phyloP scores from a whole-genome alignment of 1,284 basidiomycete species.

The Papiliotrema laurentii region DNA sequence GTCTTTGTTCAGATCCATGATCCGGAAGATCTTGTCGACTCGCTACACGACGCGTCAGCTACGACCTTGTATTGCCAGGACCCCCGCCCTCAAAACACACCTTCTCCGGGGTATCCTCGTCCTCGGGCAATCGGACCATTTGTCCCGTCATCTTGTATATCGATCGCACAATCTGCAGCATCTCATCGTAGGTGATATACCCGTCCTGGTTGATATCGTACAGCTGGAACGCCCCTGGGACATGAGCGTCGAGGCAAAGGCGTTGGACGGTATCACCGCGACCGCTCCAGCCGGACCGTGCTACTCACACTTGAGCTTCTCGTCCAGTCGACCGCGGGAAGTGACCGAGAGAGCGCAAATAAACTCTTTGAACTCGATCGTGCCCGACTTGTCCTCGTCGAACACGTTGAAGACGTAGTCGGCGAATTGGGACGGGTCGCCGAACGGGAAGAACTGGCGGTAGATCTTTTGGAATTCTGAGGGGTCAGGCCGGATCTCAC shows the following conservation, averaged over 20 bases:
- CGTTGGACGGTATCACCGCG: too few relatives aligned
- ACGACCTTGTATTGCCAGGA: not conserved
- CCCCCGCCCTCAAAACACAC: conserved; percentile 47
- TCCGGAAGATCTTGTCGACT: conserved; percentile 92
- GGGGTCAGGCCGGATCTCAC: conserved; percentile 2
- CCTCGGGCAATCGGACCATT: conserved; percentile 95
- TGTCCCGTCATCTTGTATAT: conserved; percentile 99
- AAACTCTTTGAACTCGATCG: conserved; percentile 98
- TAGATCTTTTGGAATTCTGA: conserved; percentile 94
- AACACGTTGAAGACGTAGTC: conserved; percentile 99
- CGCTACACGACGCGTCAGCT: conserved; percentile 55
- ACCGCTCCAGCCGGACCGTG: too few relatives aligned
- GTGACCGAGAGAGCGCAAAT: conserved; percentile 96
- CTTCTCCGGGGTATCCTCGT: conserved; percentile 99
- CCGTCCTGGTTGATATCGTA: conserved; percentile 99
- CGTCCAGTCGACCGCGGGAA: conserved; percentile 86
- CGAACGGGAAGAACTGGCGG: conserved; percentile 99
- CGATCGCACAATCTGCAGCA: conserved; percentile 91
- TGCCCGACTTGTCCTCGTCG: conserved; percentile 91
- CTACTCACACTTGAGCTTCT: conserved; percentile 96
- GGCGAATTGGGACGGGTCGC: conserved; percentile 93
- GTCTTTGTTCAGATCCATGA: conserved; percentile 89
- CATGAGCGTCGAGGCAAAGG: too few relatives aligned
- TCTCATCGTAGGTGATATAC: conserved; percentile 95
- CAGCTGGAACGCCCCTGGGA: conserved; percentile 99